Base-by-base conservation (phyloP, 495 filamentous ascomycete genomes). In the Bombardia bombarda region DNA sequence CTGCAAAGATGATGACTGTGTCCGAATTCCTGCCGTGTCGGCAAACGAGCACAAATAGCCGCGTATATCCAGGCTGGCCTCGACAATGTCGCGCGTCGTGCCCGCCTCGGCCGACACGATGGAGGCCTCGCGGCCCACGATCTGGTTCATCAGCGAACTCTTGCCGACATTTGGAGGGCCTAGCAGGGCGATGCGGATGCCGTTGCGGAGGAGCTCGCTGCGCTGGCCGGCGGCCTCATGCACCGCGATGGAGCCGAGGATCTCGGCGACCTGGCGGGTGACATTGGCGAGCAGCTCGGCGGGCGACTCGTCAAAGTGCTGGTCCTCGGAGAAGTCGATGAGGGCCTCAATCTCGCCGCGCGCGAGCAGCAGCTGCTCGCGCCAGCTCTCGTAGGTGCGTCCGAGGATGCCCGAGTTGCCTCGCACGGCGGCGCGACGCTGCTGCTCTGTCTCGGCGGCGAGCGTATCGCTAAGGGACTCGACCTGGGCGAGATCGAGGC, bases 301-400 rank as follows among this genome's bases (percentile, higher is more conserved):
- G 0, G 88, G 84, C 1, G 86, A 83, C 55, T 95, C 88, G 42
- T 96, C 90, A 49, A 98, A 96, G 67, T 95, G 83, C 63, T 97
- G 90, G 54, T 97, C 93, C 62, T 98, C 92, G 1, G 84, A 82
- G 60, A 98, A 98, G 57, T 98, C 92, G 54, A 98, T 97, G 45
- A 97, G 64, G 1, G 92, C 92, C 59, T 98, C 92, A 38, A 97
- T 71, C 63, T 96, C 90, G 5, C 87, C 93, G 7, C 90, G 77
- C 19, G 89, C 90, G 50, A 83, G 72, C 7, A 97, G 67, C 6
- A 98, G 64, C 23, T 79, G 68, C 43, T 78, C 67, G 10, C 92
- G 77, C 93, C 92, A 98, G 21, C 44, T 46, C 49, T 97, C 90
- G 63, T 97, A 98, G 4, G 77, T 81, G 42, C 78, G 72, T n/a